Evolutionary conservation across 805 yeast species (phyloP).

Genomic region (Middelhovenomyces tepae): DNA sequence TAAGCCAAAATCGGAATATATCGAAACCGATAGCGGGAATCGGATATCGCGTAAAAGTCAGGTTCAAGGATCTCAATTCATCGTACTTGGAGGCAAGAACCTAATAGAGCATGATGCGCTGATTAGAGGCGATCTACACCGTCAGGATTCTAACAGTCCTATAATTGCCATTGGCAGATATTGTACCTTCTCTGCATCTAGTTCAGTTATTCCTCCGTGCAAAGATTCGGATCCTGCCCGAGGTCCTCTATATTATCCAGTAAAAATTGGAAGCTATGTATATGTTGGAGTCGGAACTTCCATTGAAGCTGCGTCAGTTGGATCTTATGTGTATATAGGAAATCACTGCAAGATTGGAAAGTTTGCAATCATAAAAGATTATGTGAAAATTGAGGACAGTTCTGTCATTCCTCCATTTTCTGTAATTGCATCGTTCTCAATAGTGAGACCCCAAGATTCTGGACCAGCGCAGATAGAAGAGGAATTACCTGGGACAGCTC

Average conservation of each 20-base stretch:
- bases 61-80: slow-evolving; percentile 28
- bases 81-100: slow-evolving; percentile 30
- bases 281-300: slow-evolving; percentile 24
- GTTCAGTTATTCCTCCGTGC: slow-evolving; percentile 26
- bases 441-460: too few species aligned
- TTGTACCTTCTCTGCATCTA: slow-evolving; percentile 20
- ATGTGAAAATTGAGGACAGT: slow-evolving; percentile 26
- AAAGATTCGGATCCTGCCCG: slow-evolving; percentile 10
- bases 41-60: slow-evolving; percentile 26
- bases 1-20: too few species aligned
- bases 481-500: too few species aligned
- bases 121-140: slow-evolving; percentile 29
- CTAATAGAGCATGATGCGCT: slow-evolving; percentile 25
- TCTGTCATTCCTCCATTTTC: slow-evolving; percentile 28
- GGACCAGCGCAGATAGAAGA: too few species aligned
- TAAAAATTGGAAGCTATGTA: slow-evolving; percentile 31
- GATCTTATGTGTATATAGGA: slow-evolving; percentile 31
- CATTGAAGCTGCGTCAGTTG: slow-evolving; percentile 31
- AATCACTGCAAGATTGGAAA: slow-evolving; percentile 26
- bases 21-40: slow-evolving; percentile 27
- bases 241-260: slow-evolving; percentile 23
- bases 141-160: slow-evolving; percentile 21
- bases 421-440: slow-evolving; percentile 28
- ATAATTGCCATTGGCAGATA: slow-evolving; percentile 30
- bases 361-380: slow-evolving; percentile 31